Evolutionary conservation across 371 early-diverging fungal genomes (phyloP), one percentile per base, ranked within the genome.

Genomic region (Entomophthora muscae): DNA sequence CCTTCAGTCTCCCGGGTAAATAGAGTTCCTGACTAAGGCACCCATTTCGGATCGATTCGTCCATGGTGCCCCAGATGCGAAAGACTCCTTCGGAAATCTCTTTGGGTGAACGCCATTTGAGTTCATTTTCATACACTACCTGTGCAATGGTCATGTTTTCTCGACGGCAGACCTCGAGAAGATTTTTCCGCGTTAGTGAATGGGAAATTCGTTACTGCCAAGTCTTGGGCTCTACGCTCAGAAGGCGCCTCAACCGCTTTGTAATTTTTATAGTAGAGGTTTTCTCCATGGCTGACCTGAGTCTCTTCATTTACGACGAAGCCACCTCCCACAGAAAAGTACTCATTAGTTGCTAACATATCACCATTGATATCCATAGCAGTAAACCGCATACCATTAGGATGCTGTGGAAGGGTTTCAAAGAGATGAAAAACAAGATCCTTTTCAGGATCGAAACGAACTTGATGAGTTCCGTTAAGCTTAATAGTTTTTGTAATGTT

Each of bases 271-370:
- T 85, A 92, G 66, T 81, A 92, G 2, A 87, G 85, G 68, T 92
- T 92, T 68, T 88, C 90, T 67, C 88, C 91, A 66, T 89, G 89
- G 32, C 82, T 83, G 7, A 89, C 67, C 63, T 88, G 85, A 0
- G 92, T 91, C 54, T 81, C 76, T 24, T 89, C 93, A 69, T 91
- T 91, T 31, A 95, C 90, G 21, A 95, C 94, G 73, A 95, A 95
- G 1, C 96, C 96, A 57, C 95, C 95, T 29, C 95, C 95, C 69
- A 93, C 91, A 66, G 89, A 88, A 70, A 92, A 93, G 74, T 90
- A 93, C 72, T 93, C 93, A 71, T 93, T 90, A 24, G 91, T 90
- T 1, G 91, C 93, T 33, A 93, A 70, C 79, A 90, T 71, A 68
- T 84, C 83, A 32, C 89, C 86, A 27, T 84, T 69, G 26, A 71